Conservation (phyloP, 768 basidiomycete genomes). For the Naematelia encephala region DNA sequence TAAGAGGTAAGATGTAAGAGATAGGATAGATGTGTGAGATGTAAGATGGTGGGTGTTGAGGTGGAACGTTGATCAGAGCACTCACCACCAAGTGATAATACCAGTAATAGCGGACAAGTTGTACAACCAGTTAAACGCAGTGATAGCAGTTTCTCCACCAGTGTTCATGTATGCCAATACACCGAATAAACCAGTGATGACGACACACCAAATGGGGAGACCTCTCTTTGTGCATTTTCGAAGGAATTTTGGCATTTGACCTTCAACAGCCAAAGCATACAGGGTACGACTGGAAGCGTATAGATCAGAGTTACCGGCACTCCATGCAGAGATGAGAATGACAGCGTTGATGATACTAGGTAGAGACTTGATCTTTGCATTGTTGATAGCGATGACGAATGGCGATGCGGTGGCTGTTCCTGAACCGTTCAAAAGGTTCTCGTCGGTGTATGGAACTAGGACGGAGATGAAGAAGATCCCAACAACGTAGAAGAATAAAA, state of each 20-base stretch:
- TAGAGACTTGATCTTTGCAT: slow-evolving; percentile 48
- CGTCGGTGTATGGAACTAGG: slow-evolving; percentile 45
- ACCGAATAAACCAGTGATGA: slow-evolving; percentile 37
- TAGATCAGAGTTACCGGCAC: slow-evolving; percentile 51
- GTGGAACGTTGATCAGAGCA: too few relatives aligned
- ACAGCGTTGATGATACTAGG: slow-evolving; percentile 51
- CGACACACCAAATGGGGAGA: slow-evolving; percentile 42
- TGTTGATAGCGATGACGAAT: slow-evolving; percentile 51
- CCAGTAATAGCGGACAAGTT: slow-evolving; percentile 50
- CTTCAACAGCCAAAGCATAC: slow-evolving; percentile 56
- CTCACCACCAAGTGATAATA: slow-evolving; percentile 49
- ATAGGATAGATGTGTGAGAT: too few relatives aligned
- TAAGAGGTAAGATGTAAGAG: too few relatives aligned
- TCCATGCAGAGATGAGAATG: slow-evolving; percentile 51
- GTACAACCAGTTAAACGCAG: slow-evolving; percentile 47
- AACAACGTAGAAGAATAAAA: slow-evolving; percentile 47
- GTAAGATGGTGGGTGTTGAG: too few relatives aligned
- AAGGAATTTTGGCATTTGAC: slow-evolving; percentile 54
- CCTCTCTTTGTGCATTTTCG: slow-evolving; percentile 45
- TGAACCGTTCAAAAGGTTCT: slow-evolving; percentile 31
- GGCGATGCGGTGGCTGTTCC: slow-evolving; percentile 46
- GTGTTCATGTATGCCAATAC: slow-evolving; percentile 42
- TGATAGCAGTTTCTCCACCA: slow-evolving; percentile 34
- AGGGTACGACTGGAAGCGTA: slow-evolving; percentile 56
- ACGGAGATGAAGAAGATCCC: slow-evolving; percentile 44